phyloP scores from a whole-genome alignment of 306 rosid species.

The Chamaecrista fasciculata region DNA sequence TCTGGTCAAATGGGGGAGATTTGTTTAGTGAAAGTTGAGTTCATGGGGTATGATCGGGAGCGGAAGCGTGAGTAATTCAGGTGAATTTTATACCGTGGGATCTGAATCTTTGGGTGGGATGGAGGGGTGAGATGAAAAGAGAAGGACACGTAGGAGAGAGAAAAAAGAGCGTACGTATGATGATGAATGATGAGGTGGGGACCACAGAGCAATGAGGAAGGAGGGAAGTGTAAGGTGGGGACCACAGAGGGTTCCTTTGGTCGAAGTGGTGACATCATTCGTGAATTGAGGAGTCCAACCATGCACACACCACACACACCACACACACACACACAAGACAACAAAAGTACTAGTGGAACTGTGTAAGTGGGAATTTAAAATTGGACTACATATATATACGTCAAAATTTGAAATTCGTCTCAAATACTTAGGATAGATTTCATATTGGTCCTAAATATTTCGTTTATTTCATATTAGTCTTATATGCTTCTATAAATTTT shows the following conservation, averaged over 20 bases:
- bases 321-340: conserved; percentile 16
- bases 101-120: neutral
- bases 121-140: conserved; percentile 26
- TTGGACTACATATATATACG: too few relatives aligned
- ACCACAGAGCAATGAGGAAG: conserved; percentile 34
- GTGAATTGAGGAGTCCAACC: neutral
- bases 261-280: conserved; percentile 37
- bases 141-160: conserved; percentile 40
- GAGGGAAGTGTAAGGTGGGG: conserved; percentile 18
- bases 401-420: too few relatives aligned
- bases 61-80: conserved; percentile 13
- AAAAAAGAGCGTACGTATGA: conserved; percentile 25
- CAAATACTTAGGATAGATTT: too few relatives aligned
- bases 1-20: conserved; percentile 45
- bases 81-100: neutral
- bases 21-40: neutral
- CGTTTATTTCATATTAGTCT: too few relatives aligned
- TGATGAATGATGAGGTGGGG: conserved; percentile 50
- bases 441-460: too few relatives aligned
- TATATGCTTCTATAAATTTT: too few relatives aligned
- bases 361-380: too few relatives aligned
- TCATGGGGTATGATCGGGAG: neutral
- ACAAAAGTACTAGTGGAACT: too few relatives aligned
- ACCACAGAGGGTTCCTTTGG: conserved; percentile 41
- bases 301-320: neutral